phyloP scores from a whole-genome alignment of 495 filamentous ascomycete genomes.

The Saxispiralis lemnorum region DNA sequence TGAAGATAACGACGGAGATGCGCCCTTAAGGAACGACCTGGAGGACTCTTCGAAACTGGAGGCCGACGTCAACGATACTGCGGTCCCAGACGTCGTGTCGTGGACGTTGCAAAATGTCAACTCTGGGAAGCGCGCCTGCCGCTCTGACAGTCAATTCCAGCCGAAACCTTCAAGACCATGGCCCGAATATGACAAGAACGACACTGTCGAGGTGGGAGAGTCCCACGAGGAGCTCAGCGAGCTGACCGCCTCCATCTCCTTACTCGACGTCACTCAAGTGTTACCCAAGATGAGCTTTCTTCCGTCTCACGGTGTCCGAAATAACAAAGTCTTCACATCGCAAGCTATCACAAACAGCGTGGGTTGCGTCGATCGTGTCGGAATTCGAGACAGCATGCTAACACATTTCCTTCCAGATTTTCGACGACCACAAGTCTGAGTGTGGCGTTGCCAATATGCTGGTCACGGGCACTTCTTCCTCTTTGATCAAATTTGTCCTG shows the following conservation, averaged over 20 bases:
- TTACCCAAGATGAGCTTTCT: slow-evolving; percentile 43
- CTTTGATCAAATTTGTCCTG: slow-evolving; percentile 64
- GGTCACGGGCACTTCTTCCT: slow-evolving; percentile 58
- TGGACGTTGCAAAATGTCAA: background rate
- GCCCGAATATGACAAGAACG: background rate
- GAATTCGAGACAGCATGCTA: background rate
- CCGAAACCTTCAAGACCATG: background rate
- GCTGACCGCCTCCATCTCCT: slow-evolving; percentile 35
- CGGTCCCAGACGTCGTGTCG: background rate
- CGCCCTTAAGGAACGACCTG: background rate
- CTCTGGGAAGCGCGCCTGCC: too few species aligned
- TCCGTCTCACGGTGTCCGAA: slow-evolving; percentile 10
- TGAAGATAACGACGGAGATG: background rate
- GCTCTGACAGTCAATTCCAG: too few species aligned
- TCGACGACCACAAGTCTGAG: slow-evolving; percentile 22
- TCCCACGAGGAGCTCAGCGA: background rate
- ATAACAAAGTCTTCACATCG: slow-evolving; percentile 48
- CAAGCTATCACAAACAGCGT: slow-evolving; percentile 53
- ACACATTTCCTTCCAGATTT: background rate
- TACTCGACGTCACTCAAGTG: slow-evolving; percentile 61
- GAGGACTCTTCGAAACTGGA: background rate
- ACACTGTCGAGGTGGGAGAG: background rate
- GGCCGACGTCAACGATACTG: background rate
- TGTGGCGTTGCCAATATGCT: slow-evolving; percentile 65
- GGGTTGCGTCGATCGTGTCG: slow-evolving; percentile 38